Evolutionary conservation across 2,329 filamentous ascomycete species (phyloP).

Genomic region (Thyridium curvatum): DNA sequence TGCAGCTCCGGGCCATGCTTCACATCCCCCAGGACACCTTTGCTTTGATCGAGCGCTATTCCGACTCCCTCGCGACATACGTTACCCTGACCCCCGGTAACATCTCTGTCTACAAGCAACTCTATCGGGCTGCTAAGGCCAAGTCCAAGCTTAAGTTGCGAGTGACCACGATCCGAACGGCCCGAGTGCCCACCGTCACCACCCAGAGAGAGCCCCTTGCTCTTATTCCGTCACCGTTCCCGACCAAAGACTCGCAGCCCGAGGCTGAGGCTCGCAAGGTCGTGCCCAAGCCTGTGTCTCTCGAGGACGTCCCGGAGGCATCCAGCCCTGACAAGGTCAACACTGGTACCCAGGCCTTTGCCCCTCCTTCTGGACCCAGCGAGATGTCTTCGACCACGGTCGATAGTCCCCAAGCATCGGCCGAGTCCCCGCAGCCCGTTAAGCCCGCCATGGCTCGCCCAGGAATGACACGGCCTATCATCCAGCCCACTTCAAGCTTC

Average conservation of each 20-base stretch:
- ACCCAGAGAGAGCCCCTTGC: too few species aligned
- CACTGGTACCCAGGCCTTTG: too few species aligned
- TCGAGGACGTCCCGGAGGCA: slow-evolving; percentile 44
- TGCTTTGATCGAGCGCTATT: slow-evolving; percentile 82
- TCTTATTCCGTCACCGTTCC: too few species aligned
- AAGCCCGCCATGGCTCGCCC: slow-evolving; percentile 11
- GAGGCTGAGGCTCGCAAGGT: neutral
- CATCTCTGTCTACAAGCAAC: slow-evolving; percentile 85
- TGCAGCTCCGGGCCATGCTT: slow-evolving; percentile 64
- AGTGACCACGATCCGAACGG: slow-evolving; percentile 48
- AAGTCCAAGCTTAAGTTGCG: slow-evolving; percentile 95
- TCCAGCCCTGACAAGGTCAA: slow-evolving; percentile 11
- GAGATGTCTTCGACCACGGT: neutral
- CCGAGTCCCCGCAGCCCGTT: neutral
- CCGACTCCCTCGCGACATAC: slow-evolving; percentile 80
- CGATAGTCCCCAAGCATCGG: slow-evolving; percentile 1
- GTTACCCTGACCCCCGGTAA: slow-evolving; percentile 75
- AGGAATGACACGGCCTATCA: slow-evolving; percentile 1
- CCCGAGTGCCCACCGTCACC: too few species aligned
- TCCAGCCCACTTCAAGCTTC: too few species aligned
- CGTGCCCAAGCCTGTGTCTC: slow-evolving; percentile 25
- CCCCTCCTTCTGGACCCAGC: too few species aligned
- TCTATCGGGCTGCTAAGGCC: slow-evolving; percentile 93
- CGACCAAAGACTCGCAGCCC: too few species aligned
- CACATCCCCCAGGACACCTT: slow-evolving; percentile 55